Evolutionary conservation across 345 rosid species (phyloP).

Genomic region (Populus davidiana): DNA sequence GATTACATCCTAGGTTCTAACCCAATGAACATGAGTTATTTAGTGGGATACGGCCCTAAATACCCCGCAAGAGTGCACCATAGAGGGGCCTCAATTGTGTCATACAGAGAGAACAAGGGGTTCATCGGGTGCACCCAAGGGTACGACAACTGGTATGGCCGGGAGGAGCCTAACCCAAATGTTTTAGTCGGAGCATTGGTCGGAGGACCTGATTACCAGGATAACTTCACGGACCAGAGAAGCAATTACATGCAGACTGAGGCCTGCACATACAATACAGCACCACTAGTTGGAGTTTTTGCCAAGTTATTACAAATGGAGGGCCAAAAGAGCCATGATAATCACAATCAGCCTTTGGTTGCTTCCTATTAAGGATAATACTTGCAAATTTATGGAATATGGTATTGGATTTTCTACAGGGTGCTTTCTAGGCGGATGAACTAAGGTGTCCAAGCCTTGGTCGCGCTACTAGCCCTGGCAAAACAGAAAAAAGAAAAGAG

Average conservation of each 20-base stretch:
- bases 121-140: constrained; percentile 99
- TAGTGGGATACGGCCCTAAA: constrained; percentile 79
- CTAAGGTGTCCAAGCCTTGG: constrained; percentile 16
- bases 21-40: constrained; percentile 83
- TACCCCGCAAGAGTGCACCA: constrained; percentile 85
- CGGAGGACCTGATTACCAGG: constrained; percentile 60
- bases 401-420: neutral
- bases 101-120: constrained; percentile 69
- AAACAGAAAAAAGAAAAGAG: neutral
- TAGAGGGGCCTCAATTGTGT: constrained; percentile 82
- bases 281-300: constrained; percentile 57
- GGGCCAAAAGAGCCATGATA: constrained; percentile 20
- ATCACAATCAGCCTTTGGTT: constrained; percentile 31
- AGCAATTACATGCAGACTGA: constrained; percentile 54
- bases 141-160: constrained; percentile 51
- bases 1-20: constrained; percentile 84
- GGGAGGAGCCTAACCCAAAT: constrained; percentile 46
- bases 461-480: neutral
- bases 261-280: constrained; percentile 68
- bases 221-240: constrained; percentile 46
- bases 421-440: constrained; percentile 4
- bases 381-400: neutral
- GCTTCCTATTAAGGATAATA: constrained; percentile 49
- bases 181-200: constrained; percentile 55
- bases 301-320: constrained; percentile 38